Percentiles rank a stretch among this genome's conserved stretches.
Conservation (phyloP, 192 early-diverging fungal genomes). For the Phlyctochytrium bullatum region DNA sequence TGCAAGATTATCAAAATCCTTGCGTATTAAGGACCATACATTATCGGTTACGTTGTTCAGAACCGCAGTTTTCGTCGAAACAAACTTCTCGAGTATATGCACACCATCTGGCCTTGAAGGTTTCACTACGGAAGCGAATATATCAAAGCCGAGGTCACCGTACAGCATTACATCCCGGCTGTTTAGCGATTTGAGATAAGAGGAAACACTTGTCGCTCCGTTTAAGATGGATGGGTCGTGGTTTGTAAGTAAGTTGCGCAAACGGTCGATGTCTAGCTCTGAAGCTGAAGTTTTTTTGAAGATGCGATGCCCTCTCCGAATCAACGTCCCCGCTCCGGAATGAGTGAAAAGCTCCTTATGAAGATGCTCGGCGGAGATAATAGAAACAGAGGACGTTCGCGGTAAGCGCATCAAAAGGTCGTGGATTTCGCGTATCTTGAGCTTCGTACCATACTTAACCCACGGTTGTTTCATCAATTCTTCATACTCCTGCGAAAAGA, state of each 20-base stretch:
- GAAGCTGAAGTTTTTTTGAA: constrained; percentile 63
- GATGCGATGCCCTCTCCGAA: constrained; percentile 92
- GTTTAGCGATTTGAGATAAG: constrained; percentile 71
- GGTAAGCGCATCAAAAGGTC: constrained; percentile 95
- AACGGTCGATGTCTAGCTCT: constrained; percentile 70
- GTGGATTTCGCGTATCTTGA: constrained; percentile 97
- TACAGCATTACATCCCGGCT: constrained; percentile 70
- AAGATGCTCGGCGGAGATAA: constrained; percentile 96
- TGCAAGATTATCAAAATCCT: constrained; percentile 76
- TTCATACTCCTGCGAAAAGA: constrained; percentile 81
- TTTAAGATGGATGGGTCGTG: constrained; percentile 69
- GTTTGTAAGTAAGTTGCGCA: constrained; percentile 74
- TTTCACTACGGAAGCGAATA: constrained; percentile 76
- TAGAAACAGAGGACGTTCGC: constrained; percentile 97
- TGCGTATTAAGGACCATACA: constrained; percentile 83
- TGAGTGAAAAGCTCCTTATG: constrained; percentile 99
- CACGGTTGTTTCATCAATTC: constrained; percentile 90
- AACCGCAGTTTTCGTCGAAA: constrained; percentile 77
- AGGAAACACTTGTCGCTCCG: constrained; percentile 66
- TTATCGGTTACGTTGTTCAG: constrained; percentile 98
- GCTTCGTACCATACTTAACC: constrained; percentile 97
- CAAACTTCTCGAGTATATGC: constrained; percentile 86
- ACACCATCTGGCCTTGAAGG: constrained; percentile 40
- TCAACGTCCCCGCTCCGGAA: constrained; percentile 93
- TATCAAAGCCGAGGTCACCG: constrained; percentile 92